A percentile compares a stretch with the other conserved stretches of the same genome.
phyloP scores from a whole-genome alignment of 306 rosid genomes.

The Cyclanthera cordifolia region DNA sequence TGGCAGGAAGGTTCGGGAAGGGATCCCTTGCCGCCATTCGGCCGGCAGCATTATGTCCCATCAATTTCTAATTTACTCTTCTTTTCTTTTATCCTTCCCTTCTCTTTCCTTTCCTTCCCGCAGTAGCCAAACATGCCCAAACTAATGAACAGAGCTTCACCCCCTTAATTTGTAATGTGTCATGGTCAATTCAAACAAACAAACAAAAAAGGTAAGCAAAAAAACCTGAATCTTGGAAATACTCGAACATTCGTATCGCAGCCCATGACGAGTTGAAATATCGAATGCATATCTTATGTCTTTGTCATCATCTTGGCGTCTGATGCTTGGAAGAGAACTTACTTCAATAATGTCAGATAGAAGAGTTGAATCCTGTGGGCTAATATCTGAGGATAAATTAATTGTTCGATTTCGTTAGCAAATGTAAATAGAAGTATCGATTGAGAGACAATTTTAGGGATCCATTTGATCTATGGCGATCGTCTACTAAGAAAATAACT shows the following conservation, averaged over 20 bases:
- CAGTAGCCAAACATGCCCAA: no score
- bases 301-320: slow-evolving; percentile 20
- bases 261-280: slow-evolving; percentile 60
- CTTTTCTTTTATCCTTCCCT: no score
- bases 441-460: no score
- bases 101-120: no score
- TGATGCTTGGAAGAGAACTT: slow-evolving; percentile 48
- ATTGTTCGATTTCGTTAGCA: background rate
- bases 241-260: slow-evolving; percentile 76
- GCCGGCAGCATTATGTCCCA: no score
- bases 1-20: no score
- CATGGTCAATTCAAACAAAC: background rate
- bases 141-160: background rate
- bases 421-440: background rate
- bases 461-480: no score
- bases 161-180: no score
- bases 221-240: slow-evolving; percentile 62
- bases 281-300: slow-evolving; percentile 49
- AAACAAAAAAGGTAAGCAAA: no score
- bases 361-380: slow-evolving; percentile 53
- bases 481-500: no score
- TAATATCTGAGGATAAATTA: slow-evolving; percentile 34
- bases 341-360: slow-evolving; percentile 68
- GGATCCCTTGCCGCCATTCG: no score
- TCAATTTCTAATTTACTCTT: no score